Evolutionary conservation across 2,329 filamentous ascomycete species (phyloP), one percentile per base, ranked within the genome.

Genomic region (Ustulina deusta): DNA sequence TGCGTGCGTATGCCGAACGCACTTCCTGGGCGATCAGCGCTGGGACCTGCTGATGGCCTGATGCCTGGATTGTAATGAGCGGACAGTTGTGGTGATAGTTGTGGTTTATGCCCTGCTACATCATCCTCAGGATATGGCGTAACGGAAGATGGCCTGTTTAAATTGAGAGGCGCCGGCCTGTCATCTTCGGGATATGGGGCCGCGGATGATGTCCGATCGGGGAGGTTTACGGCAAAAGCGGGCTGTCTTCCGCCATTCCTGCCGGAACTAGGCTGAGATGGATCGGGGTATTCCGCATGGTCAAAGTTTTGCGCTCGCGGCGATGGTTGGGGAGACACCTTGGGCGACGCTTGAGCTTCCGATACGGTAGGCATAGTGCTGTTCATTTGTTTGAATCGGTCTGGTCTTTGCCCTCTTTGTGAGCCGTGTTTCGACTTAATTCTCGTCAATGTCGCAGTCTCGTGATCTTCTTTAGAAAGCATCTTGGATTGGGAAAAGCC

Each of bases 381-480:
- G 65, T 78, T 78, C 38, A 78, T 73, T 66, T 85, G 83, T 72
- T 85, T 84, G 77, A 90, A 88, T 48, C 88, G 83, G 40, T 89
- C 87, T 0, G 88, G 89, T 61, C 88, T 82, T 74, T 84, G 83
- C 36, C 89, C 89, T 57, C 87, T 83, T 75, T 90, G 88, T 17
- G 91, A 92, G 17, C 90, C 91, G 74, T 93, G 89, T 71, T 91
- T 89, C 3, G 89, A 93, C 80, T 92, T 97, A 83, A 99, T 98
- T 61, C 92, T 89, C 58, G 89, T 91, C 71, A 99, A 89, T 0
- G 96, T 94, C 48, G 97, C 91, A 63, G 94, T 93, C 79, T 98
- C 95, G 78, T 99, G 96, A 75, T 98, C 96, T 73, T 91, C 88
- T 81, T 94, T 94, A 2, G 93, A 97, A 54, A 98, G 84, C 3